Conservation (phyloP, 2,329 filamentous ascomycete species). For the Pyricularia pennisetigena region DNA sequence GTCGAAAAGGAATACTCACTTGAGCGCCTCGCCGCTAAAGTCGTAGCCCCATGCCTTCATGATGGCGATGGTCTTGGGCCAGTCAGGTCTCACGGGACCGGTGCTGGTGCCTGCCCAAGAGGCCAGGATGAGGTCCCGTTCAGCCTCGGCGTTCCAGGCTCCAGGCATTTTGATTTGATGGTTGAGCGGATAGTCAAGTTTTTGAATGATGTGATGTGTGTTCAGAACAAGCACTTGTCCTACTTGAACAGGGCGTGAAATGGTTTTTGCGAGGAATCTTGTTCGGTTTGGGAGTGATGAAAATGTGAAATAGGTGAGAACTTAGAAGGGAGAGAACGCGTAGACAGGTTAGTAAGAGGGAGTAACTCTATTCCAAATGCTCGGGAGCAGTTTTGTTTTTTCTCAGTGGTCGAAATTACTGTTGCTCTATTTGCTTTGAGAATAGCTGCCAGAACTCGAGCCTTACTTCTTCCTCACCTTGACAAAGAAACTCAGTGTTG, state of each 20-base stretch:
- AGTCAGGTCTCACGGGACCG: conserved; percentile 3
- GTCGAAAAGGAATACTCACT: not conserved
- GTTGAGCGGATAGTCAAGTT: not conserved
- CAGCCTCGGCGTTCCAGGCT: conserved; percentile 3
- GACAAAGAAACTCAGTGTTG: too few species aligned
- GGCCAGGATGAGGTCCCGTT: conserved; percentile 5
- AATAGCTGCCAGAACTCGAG: too few species aligned
- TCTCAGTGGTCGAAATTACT: too few species aligned
- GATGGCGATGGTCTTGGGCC: not conserved
- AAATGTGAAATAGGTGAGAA: not conserved
- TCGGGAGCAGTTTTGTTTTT: too few species aligned
- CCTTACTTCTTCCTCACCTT: too few species aligned
- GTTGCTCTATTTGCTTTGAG: too few species aligned
- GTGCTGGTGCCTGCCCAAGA: not conserved
- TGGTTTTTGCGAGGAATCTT: not conserved
- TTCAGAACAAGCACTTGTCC: not conserved
- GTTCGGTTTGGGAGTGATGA: not conserved
- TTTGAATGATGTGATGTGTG: not conserved
- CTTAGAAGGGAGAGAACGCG: too few species aligned
- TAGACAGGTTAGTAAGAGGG: too few species aligned
- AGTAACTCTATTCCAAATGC: too few species aligned
- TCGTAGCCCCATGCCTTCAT: conserved; percentile 4
- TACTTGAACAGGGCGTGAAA: not conserved
- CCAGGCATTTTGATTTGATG: not conserved
- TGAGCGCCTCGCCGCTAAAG: conserved; percentile 3